Conservation (phyloP, 2,329 filamentous ascomycete genomes). For the Colletotrichum sp. region DNA sequence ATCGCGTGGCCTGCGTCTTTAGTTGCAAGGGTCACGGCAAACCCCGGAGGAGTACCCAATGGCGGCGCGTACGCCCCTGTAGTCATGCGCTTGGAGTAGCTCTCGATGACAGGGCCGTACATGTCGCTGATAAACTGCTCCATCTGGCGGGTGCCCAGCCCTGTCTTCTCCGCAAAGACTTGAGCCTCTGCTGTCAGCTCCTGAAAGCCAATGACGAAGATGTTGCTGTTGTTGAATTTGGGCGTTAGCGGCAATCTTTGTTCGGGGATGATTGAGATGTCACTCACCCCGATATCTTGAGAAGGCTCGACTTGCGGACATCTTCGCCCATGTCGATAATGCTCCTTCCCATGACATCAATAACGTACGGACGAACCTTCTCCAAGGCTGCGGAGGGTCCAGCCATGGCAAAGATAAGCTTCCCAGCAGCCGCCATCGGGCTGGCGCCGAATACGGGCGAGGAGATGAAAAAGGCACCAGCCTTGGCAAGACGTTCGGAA, state of each 20-base stretch:
- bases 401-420: constrained; percentile 46
- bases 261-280: neutral
- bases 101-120: constrained; percentile 30
- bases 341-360: constrained; percentile 42
- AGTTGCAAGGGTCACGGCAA: constrained; percentile 8
- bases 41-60: constrained; percentile 6
- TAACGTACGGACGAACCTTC: constrained; percentile 40
- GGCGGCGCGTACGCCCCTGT: constrained; percentile 30
- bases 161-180: constrained; percentile 34
- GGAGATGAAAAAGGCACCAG: constrained; percentile 31
- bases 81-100: constrained; percentile 32
- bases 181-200: constrained; percentile 34
- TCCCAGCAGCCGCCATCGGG: constrained; percentile 44
- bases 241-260: neutral
- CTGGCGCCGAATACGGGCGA: constrained; percentile 47
- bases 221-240: constrained; percentile 33
- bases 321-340: constrained; percentile 47
- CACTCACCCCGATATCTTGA: constrained; percentile 45
- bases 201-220: constrained; percentile 28
- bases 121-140: constrained; percentile 32
- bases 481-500: neutral
- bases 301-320: constrained; percentile 40
- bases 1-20: constrained; percentile 14
- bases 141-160: constrained; percentile 26
- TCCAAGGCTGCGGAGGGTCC: constrained; percentile 37